Evolutionary conservation across 495 filamentous ascomycete genomes (phyloP), one percentile per base, ranked within the genome.

Genomic region (Talaromyces liani): DNA sequence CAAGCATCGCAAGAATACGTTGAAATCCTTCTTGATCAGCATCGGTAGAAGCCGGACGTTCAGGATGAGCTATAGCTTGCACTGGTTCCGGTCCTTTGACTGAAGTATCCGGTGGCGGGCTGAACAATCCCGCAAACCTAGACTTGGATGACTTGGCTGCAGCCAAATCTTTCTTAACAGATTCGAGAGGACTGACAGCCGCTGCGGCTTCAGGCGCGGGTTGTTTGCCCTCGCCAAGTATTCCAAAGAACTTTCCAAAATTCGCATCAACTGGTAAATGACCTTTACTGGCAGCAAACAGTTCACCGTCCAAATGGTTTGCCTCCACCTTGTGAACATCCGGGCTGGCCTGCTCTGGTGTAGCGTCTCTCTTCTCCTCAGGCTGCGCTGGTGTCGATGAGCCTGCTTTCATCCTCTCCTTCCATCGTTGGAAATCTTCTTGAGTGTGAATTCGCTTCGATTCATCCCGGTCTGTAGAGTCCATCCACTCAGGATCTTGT

Each of bases 391-490:
- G 63, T 29, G 51, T 20, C 0, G 70, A 68, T 53, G 77, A 77
- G 70, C 78, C 74, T 29, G 87, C 86, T 72, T 93, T 96, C 93
- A 96, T 95, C 58, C 78, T 80, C 66, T 94, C 91, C 77, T 97
- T 97, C 86, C 95, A 98, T 64, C 88, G 88, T 74, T 97, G 88
- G 72, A 98, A 98, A 62, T 98, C 92, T 69, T 95, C 92, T 69
- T 90, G 88, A 9, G 90, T 96, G 70, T 89, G 90, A 18, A 80
- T 85, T 62, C 86, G 77, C 61, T 80, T 85, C 53, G 81, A 72
- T 65, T 87, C 87, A 58, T 88, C 84, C 57, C 88, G 90, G 45
- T 85, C 85, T 36, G 86, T 87, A 62, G 90, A 85, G 71, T 94
- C 91, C 74, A 93, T 76, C 90, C 89, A 93, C 71, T 94, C 92